A percentile compares a stretch with the other conserved stretches of the same genome.
These are phyloP conservation scores for Ascochyta koolunga DNA, from an alignment of 2,329 filamentous ascomycete species.

Conservation along the genomic window DNA sequence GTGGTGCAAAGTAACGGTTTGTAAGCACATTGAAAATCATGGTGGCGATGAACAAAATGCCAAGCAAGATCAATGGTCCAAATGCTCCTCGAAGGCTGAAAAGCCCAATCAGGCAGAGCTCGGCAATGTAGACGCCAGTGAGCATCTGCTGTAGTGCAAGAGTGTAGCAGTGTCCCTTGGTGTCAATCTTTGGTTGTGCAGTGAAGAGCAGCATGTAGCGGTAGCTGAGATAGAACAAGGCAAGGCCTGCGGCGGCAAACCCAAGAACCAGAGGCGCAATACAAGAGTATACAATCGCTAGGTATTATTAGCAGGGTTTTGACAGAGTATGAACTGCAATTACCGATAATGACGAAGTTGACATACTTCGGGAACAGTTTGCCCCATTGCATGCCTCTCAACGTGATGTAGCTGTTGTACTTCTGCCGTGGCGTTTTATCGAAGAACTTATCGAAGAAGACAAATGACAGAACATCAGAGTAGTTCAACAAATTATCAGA, in stretches of 20 bases:
- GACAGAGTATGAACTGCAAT: slow-evolving; percentile 5
- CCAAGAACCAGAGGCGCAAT: slow-evolving; percentile 85
- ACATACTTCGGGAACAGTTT: slow-evolving; percentile 50
- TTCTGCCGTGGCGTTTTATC: slow-evolving; percentile 70
- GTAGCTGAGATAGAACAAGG: slow-evolving; percentile 84
- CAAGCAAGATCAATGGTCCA: slow-evolving; percentile 42
- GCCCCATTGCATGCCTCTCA: slow-evolving; percentile 48
- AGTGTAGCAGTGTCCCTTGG: slow-evolving; percentile 84
- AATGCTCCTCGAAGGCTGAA: slow-evolving; percentile 60
- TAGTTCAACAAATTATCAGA: slow-evolving; percentile 76
- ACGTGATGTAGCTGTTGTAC: slow-evolving; percentile 41
- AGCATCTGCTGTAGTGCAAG: slow-evolving; percentile 87
- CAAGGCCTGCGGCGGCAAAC: slow-evolving; percentile 80
- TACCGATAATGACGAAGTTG: slow-evolving; percentile 51
- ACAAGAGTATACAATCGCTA: slow-evolving; percentile 81
- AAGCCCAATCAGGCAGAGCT: slow-evolving; percentile 83
- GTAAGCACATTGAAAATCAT: slow-evolving; percentile 42
- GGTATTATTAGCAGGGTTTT: slow-evolving; percentile 15
- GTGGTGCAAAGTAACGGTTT: slow-evolving; percentile 43
- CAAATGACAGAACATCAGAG: slow-evolving; percentile 73
- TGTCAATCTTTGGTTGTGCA: slow-evolving; percentile 80
- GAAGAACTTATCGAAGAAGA: slow-evolving; percentile 74
- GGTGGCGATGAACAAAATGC: slow-evolving; percentile 39
- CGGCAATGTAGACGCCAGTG: slow-evolving; percentile 80
- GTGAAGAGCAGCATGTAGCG: slow-evolving; percentile 92